A percentile compares a stretch with the other conserved stretches of the same genome.
phyloP scores from a whole-genome alignment of 257 asterid species.

The Schizonepeta tenuifolia region DNA sequence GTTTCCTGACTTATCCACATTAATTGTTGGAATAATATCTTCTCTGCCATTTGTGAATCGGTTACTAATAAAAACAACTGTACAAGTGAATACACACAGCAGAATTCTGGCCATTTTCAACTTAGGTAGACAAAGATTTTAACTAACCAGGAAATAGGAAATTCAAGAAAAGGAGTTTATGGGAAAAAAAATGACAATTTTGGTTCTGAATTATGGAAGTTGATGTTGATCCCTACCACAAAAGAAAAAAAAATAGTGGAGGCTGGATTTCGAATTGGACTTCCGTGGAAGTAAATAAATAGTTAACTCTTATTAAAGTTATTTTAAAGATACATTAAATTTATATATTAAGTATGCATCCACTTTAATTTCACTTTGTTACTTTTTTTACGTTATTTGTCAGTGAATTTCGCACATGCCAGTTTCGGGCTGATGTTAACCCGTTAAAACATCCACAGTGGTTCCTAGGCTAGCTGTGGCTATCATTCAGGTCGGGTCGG shows the following conservation, averaged over 20 bases:
- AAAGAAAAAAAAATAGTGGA: not conserved
- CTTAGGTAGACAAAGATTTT: not conserved
- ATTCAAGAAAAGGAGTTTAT: not conserved
- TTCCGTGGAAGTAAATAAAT: constrained; percentile 19
- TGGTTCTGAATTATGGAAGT: not conserved
- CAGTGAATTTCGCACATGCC: not conserved
- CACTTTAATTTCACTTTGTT: not conserved
- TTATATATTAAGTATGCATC: not conserved
- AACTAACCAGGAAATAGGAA: not conserved
- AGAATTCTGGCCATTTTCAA: constrained; percentile 19
- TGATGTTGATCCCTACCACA: not conserved
- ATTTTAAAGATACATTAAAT: not conserved
- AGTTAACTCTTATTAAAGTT: constrained; percentile 2
- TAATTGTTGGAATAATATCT: constrained; percentile 22
- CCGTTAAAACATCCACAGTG: too few relatives aligned
- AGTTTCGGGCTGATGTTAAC: too few relatives aligned
- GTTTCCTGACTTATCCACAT: constrained; percentile 42
- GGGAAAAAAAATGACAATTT: not conserved
- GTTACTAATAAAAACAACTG: constrained; percentile 19
- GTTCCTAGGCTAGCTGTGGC: too few relatives aligned
- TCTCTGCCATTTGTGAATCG: constrained; percentile 23
- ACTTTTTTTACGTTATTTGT: not conserved
- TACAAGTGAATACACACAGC: not conserved
- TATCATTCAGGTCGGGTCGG: too few relatives aligned
- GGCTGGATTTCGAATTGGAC: constrained; percentile 28